A percentile compares a stretch with the other conserved stretches of the same genome.
These are phyloP conservation scores for Zea luxurians DNA, from an alignment of 176 grass and related monocot species.

Conservation along the genomic window DNA sequence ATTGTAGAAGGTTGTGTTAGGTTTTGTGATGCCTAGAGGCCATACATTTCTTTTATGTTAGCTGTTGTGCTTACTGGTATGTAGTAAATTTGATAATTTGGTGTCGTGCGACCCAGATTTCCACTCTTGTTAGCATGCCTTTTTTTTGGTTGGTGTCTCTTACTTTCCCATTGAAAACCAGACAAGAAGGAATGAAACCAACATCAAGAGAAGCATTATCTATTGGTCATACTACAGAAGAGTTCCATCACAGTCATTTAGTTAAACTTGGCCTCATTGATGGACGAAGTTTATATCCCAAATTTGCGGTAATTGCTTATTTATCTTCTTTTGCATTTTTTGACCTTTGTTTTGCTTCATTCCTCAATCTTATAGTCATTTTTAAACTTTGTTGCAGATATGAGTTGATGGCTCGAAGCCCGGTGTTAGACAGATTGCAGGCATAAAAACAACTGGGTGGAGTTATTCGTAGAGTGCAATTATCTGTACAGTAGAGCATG, in stretches of 20 bases:
- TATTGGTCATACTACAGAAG: constrained; percentile 26
- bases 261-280: constrained; percentile 76
- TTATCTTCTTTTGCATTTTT: constrained; percentile 18
- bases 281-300: constrained; percentile 70
- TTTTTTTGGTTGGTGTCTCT: constrained; percentile 46
- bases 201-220: constrained; percentile 35
- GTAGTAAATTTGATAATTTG: background rate
- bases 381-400: constrained; percentile 52
- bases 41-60: constrained; percentile 17
- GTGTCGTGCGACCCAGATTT: too few species aligned
- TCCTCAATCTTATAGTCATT: constrained; percentile 10
- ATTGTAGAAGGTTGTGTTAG: background rate
- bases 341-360: background rate
- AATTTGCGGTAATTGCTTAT: constrained; percentile 79
- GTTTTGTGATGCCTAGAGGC: background rate
- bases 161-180: constrained; percentile 49
- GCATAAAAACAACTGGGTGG: constrained; percentile 85
- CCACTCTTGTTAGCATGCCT: too few species aligned
- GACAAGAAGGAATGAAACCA: constrained; percentile 27
- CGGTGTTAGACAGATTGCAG: constrained; percentile 69
- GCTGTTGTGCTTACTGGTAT: background rate
- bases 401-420: constrained; percentile 91
- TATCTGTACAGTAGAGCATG: constrained; percentile 91
- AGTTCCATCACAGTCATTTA: constrained; percentile 48
- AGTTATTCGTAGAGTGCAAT: constrained; percentile 74